Conservation (phyloP, 2,329 filamentous ascomycete species). For the Hymenoscyphus scutula region DNA sequence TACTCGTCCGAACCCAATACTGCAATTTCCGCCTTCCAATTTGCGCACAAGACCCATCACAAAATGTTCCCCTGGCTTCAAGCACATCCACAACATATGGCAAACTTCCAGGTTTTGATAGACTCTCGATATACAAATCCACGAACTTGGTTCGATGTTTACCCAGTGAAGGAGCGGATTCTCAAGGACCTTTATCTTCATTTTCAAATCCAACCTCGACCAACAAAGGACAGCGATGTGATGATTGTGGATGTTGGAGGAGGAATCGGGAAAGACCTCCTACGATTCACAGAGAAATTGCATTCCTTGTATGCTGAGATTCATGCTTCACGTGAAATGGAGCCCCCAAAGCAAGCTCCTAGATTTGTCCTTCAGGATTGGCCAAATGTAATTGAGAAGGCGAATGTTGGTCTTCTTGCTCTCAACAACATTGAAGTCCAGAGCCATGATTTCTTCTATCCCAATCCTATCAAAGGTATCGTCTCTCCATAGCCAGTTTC, state of each 20-base stretch:
- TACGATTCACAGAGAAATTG: neutral
- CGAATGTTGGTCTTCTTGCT: neutral
- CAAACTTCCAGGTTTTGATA: neutral
- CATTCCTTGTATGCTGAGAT: neutral
- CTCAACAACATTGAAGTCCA: neutral
- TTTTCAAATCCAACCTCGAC: neutral
- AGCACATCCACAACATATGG: neutral
- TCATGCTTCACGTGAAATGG: neutral
- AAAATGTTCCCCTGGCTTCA: neutral
- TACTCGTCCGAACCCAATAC: neutral
- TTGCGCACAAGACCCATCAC: neutral
- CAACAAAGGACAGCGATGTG: neutral
- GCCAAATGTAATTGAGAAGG: neutral
- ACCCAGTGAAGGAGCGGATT: neutral
- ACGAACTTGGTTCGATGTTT: conserved; percentile 4
- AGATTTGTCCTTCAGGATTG: neutral
- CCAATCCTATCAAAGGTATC: neutral
- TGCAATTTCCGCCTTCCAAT: neutral
- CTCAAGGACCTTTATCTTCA: neutral
- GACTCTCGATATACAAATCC: neutral
- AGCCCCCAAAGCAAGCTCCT: neutral
- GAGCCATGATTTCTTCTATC: neutral
- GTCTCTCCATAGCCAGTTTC: too few relatives aligned
- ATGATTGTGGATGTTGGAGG: neutral
- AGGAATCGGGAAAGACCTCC: neutral